These are phyloP conservation scores for Fulvia fulva DNA, from an alignment of 2,329 filamentous ascomycete species.

Conservation along the genomic window DNA sequence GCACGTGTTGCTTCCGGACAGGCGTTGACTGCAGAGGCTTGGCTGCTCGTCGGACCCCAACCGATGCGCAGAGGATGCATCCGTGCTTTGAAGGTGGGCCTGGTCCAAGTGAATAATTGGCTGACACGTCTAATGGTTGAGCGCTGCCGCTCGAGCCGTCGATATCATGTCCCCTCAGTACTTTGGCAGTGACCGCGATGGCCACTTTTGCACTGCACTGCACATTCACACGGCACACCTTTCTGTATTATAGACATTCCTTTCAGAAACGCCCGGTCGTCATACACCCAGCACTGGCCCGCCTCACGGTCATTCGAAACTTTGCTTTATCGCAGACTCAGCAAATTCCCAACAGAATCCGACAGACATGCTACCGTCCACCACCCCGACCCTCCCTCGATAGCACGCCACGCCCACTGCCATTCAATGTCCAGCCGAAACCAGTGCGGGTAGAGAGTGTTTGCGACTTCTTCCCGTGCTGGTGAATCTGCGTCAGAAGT, in stretches of 20 bases:
- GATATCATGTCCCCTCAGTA: not conserved
- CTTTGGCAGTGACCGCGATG: not conserved
- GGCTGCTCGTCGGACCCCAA: not conserved
- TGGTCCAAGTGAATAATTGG: not conserved
- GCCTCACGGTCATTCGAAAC: not conserved
- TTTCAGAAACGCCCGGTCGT: not conserved
- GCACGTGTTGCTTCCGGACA: not conserved
- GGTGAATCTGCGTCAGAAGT: not conserved
- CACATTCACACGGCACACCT: not conserved
- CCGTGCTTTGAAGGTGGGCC: not conserved
- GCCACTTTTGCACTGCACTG: not conserved
- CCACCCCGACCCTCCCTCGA: conserved; percentile 9
- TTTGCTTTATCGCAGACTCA: not conserved
- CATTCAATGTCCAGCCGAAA: conserved; percentile 31
- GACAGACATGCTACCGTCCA: conserved; percentile 20
- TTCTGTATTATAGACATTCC: conserved; percentile 6
- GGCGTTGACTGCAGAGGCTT: not conserved
- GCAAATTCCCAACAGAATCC: conserved; percentile 11
- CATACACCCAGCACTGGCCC: not conserved
- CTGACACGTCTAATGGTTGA: not conserved
- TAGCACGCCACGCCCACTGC: not conserved
- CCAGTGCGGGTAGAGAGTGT: conserved; percentile 28
- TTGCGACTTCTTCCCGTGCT: not conserved
- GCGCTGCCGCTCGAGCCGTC: not conserved
- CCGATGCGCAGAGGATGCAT: not conserved